Evolutionary conservation across 78 protist genomes (phyloP).

Genomic region (Guillardia theta): DNA sequence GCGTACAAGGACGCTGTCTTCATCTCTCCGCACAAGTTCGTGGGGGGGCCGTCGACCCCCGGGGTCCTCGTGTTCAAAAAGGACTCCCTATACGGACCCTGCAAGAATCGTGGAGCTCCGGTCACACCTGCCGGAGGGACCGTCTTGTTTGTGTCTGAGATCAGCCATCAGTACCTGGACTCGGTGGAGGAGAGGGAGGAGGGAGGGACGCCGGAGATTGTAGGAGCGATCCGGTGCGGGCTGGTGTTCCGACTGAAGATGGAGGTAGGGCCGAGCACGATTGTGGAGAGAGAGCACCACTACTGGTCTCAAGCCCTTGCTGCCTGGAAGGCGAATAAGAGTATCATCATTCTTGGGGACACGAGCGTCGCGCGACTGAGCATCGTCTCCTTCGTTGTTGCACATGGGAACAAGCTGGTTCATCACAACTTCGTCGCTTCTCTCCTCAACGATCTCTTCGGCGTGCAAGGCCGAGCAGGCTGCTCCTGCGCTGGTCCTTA

Average conservation of each 20-base stretch:
- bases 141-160: slow-evolving; percentile 68
- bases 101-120: not conserved
- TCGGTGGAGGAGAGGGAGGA: slow-evolving; percentile 78
- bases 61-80: not conserved
- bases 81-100: not conserved
- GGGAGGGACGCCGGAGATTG: slow-evolving; percentile 56
- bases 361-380: not conserved
- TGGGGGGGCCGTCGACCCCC: slow-evolving; percentile 86
- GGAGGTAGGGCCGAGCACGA: not conserved
- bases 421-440: slow-evolving; percentile 77
- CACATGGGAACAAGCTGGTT: slow-evolving; percentile 29
- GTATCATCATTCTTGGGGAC: not conserved
- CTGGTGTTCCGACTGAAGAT: slow-evolving; percentile 62
- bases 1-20: slow-evolving; percentile 72
- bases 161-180: slow-evolving; percentile 59
- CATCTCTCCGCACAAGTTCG: slow-evolving; percentile 87
- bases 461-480: slow-evolving; percentile 84
- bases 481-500: slow-evolving; percentile 90
- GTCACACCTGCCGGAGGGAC: slow-evolving; percentile 84
- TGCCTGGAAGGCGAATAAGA: not conserved
- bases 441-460: slow-evolving; percentile 87
- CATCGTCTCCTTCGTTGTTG: slow-evolving; percentile 54
- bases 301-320: not conserved
- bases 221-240: slow-evolving; percentile 83
- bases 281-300: not conserved